Evolutionary conservation across 2,329 filamentous ascomycete species (phyloP).

Genomic region (Talaromyces marneffei): DNA sequence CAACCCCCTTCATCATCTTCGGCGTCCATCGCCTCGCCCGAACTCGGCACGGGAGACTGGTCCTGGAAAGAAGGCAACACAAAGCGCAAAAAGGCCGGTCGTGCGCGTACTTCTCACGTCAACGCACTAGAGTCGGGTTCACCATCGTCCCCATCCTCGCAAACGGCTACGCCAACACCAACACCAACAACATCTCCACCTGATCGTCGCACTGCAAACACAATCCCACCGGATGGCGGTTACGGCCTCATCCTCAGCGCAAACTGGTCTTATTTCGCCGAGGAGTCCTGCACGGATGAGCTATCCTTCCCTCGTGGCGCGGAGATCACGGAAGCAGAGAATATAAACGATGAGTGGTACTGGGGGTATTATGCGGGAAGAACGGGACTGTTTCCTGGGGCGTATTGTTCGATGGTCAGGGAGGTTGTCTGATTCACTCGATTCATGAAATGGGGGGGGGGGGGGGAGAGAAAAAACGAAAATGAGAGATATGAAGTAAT

Average conservation of each 20-base stretch:
- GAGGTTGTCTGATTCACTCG: constrained; percentile 28
- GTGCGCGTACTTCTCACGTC: constrained; percentile 23
- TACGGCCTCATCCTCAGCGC: constrained; percentile 60
- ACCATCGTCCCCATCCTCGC: not conserved
- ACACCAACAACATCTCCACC: not conserved
- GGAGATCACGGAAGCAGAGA: constrained; percentile 74
- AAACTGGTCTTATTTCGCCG: constrained; percentile 73
- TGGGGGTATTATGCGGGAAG: constrained; percentile 78
- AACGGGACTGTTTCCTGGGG: constrained; percentile 73
- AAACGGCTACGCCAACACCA: not conserved
- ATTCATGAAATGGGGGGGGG: not conserved
- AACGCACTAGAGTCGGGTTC: not conserved
- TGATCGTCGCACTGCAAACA: not conserved
- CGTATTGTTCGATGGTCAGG: constrained; percentile 58
- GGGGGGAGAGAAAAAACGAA: no score
- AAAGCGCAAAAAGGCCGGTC: constrained; percentile 35
- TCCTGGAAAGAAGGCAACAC: constrained; percentile 38
- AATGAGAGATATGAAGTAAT: not conserved
- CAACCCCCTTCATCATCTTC: constrained; percentile 8
- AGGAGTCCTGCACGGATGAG: constrained; percentile 56
- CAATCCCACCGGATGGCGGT: constrained; percentile 71
- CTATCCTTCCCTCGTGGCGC: constrained; percentile 77
- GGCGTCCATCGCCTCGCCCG: constrained; percentile 19
- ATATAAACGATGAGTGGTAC: constrained; percentile 88
- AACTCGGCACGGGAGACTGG: constrained; percentile 32